A percentile compares a stretch with the other conserved stretches of the same genome.
These are phyloP conservation scores for Coniochaeta ligniaria DNA, from an alignment of 2,329 filamentous ascomycete genomes.

Conservation along the genomic window DNA sequence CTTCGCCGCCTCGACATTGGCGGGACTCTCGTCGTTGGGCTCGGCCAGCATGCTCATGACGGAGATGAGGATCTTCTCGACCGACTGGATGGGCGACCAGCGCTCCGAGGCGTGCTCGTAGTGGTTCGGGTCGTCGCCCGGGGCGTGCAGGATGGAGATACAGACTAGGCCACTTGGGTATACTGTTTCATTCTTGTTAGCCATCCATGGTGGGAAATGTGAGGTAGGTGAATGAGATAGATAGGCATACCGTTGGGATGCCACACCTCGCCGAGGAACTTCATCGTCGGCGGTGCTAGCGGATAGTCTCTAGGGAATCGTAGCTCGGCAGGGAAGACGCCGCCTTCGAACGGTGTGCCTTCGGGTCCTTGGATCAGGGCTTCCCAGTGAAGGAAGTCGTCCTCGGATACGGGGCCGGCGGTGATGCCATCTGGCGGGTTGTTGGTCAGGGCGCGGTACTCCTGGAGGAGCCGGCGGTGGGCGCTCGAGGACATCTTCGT, in stretches of 20 bases:
- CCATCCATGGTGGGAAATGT: background rate
- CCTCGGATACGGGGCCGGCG: slow-evolving; percentile 85
- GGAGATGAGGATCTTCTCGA: slow-evolving; percentile 93
- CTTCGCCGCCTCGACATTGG: slow-evolving; percentile 92
- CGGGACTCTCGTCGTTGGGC: slow-evolving; percentile 93
- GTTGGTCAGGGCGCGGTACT: slow-evolving; percentile 90
- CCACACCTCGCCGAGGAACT: slow-evolving; percentile 88
- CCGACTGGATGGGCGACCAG: slow-evolving; percentile 94
- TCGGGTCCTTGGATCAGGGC: slow-evolving; percentile 92
- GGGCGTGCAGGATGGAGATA: slow-evolving; percentile 96
- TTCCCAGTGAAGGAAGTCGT: slow-evolving; percentile 95
- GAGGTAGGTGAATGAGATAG: background rate
- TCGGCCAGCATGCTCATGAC: slow-evolving; percentile 99
- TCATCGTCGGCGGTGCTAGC: slow-evolving; percentile 93
- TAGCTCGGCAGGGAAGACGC: slow-evolving; percentile 90
- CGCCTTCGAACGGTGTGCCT: slow-evolving; percentile 91
- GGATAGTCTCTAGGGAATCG: slow-evolving; percentile 96
- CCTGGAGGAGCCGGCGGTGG: slow-evolving; percentile 81
- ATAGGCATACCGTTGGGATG: slow-evolving; percentile 76
- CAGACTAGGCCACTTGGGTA: slow-evolving; percentile 90
- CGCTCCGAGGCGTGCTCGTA: slow-evolving; percentile 95
- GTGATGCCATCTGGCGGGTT: slow-evolving; percentile 98
- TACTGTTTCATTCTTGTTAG: slow-evolving; percentile 43
- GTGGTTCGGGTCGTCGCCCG: slow-evolving; percentile 95
- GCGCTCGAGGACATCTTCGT: slow-evolving; percentile 51